Percentiles rank a stretch among this genome's conserved stretches.
Evolutionary conservation across 2,329 filamentous ascomycete species (phyloP).

Genomic region (Hypoxylon sp.): DNA sequence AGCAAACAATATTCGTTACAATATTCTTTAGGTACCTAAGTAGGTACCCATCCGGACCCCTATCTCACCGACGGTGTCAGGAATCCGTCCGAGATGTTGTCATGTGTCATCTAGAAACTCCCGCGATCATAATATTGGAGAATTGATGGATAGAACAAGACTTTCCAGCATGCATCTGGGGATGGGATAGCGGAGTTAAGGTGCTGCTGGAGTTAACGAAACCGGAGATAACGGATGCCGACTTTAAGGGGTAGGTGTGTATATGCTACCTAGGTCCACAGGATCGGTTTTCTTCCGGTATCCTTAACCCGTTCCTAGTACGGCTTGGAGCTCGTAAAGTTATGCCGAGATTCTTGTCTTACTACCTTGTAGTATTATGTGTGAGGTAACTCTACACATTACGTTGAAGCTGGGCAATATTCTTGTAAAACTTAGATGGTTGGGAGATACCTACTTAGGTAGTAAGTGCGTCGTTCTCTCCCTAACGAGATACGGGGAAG

Average conservation of each 20-base stretch:
- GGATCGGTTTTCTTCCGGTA: background rate
- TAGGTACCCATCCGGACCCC: background rate
- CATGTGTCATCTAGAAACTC: background rate
- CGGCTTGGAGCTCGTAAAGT: too few species aligned
- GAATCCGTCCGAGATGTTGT: background rate
- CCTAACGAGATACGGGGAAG: background rate
- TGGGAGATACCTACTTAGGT: too few species aligned
- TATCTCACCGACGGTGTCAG: background rate
- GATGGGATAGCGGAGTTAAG: slow-evolving; percentile 1
- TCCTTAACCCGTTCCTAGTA: background rate
- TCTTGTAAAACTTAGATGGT: too few species aligned
- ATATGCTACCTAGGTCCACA: too few species aligned
- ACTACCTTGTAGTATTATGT: too few species aligned
- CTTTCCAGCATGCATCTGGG: too few species aligned
- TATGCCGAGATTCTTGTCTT: too few species aligned
- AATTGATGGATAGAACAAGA: too few species aligned
- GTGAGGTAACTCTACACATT: too few species aligned
- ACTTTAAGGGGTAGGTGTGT: slow-evolving; percentile 2
- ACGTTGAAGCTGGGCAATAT: too few species aligned
- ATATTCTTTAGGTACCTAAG: background rate
- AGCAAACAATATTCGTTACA: background rate
- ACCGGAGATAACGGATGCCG: background rate
- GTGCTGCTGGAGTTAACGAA: slow-evolving; percentile 5
- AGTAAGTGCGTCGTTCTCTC: background rate
- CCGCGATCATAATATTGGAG: slow-evolving; percentile 1